These are phyloP conservation scores for Cruciata laevipes DNA, from an alignment of 257 asterid genomes.

Conservation along the genomic window DNA sequence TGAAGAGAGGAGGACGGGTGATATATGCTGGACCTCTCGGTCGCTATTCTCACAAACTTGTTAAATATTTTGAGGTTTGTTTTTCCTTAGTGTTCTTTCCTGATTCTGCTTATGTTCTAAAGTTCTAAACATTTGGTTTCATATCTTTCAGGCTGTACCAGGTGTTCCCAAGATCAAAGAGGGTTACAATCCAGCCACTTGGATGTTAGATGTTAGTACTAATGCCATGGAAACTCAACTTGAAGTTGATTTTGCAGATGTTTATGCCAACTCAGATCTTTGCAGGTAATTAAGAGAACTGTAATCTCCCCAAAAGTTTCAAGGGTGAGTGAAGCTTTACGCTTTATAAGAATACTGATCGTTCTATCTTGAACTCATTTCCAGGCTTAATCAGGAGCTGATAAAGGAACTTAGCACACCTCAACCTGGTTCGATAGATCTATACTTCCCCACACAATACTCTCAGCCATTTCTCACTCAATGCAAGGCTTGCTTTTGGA, in stretches of 20 bases:
- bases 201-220: conserved; percentile 80
- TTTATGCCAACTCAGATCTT: conserved; percentile 55
- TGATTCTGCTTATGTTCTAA: not conserved
- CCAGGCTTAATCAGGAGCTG: conserved; percentile 41
- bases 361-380: not conserved
- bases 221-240: conserved; percentile 54
- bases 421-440: conserved; percentile 31
- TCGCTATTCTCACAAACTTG: conserved; percentile 46
- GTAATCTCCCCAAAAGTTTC: not conserved
- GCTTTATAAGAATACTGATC: not conserved
- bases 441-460: conserved; percentile 44
- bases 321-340: not conserved
- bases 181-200: conserved; percentile 81
- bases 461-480: conserved; percentile 57
- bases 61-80: conserved; percentile 67
- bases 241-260: conserved; percentile 59
- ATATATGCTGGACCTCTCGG: conserved; percentile 70
- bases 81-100: not conserved
- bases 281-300: conserved; percentile 30
- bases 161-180: conserved; percentile 65
- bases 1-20: conserved; percentile 81
- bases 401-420: conserved; percentile 49
- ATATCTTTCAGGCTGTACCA: conserved; percentile 40
- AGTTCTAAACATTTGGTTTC: not conserved
- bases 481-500: conserved; percentile 62